Conservation (phyloP, 108 stramenopile species). For the Cyclotella baltica region DNA sequence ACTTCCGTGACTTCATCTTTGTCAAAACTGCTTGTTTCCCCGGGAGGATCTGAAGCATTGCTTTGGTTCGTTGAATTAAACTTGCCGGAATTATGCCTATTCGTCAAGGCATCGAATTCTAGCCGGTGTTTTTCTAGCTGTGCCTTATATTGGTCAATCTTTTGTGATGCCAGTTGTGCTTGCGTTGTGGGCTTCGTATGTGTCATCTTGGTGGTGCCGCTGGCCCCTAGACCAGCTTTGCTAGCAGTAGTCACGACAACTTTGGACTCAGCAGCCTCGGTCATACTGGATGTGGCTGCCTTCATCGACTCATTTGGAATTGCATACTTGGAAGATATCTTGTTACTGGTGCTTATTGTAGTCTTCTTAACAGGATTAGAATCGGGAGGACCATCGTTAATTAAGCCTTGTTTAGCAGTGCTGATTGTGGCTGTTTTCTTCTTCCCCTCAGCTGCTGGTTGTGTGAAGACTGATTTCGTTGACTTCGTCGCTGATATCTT, state of each 20-base stretch:
- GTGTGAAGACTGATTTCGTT: neutral
- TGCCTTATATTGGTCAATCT: neutral
- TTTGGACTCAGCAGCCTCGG: no score
- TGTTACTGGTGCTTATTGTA: no score
- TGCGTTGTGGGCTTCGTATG: neutral
- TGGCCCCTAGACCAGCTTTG: neutral
- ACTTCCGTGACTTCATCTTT: conserved; percentile 15
- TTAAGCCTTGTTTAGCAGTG: no score
- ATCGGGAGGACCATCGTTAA: no score
- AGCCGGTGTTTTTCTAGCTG: neutral
- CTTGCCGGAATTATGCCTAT: neutral
- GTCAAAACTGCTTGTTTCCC: conserved; percentile 19
- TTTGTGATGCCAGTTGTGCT: neutral
- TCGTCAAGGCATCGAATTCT: neutral
- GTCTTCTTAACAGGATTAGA: no score
- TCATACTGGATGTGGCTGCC: no score
- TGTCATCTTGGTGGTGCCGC: neutral
- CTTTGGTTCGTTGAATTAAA: neutral
- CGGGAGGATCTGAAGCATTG: neutral
- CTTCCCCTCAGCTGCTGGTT: no score
- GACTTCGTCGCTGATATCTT: neutral
- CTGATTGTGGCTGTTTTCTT: no score
- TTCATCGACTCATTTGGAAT: no score
- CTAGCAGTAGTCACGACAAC: no score
- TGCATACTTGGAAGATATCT: no score